phyloP scores from a whole-genome alignment of 2,329 filamentous ascomycete genomes.

The Aspergillus fumigatiaffinis region DNA sequence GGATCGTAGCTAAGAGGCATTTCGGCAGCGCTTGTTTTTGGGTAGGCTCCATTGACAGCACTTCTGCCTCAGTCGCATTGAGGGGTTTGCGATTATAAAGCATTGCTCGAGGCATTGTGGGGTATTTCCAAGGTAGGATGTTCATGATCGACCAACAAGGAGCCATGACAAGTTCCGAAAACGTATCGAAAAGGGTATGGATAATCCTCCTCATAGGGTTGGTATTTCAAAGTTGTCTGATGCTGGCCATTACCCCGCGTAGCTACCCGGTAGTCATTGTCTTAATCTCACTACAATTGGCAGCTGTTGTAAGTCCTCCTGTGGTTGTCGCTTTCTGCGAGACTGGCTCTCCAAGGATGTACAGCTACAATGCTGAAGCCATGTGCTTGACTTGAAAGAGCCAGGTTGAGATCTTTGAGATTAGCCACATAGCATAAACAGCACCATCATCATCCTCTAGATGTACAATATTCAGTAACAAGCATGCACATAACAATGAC shows the following conservation, averaged over 20 bases:
- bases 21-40: not conserved
- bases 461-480: not conserved
- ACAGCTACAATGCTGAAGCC: too few relatives aligned
- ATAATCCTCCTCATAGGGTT: not conserved
- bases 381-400: too few relatives aligned
- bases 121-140: not conserved
- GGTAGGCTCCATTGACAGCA: too few relatives aligned
- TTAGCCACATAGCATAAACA: too few relatives aligned
- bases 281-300: too few relatives aligned
- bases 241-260: too few relatives aligned
- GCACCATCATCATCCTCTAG: not conserved
- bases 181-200: not conserved
- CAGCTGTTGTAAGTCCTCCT: not conserved
- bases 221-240: not conserved
- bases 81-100: not conserved
- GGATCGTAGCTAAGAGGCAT: conserved; percentile 20
- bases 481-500: not conserved
- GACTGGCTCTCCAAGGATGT: too few relatives aligned
- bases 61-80: not conserved
- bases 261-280: too few relatives aligned
- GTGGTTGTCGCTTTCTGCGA: too few relatives aligned
- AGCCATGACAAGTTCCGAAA: not conserved
- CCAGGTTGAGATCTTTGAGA: too few relatives aligned
- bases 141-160: not conserved
- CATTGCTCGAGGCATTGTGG: not conserved